Evolutionary conservation across 352 stramenopile species (phyloP), one percentile per base, ranked within the genome.

Genomic region (Achlya hypogyna): DNA sequence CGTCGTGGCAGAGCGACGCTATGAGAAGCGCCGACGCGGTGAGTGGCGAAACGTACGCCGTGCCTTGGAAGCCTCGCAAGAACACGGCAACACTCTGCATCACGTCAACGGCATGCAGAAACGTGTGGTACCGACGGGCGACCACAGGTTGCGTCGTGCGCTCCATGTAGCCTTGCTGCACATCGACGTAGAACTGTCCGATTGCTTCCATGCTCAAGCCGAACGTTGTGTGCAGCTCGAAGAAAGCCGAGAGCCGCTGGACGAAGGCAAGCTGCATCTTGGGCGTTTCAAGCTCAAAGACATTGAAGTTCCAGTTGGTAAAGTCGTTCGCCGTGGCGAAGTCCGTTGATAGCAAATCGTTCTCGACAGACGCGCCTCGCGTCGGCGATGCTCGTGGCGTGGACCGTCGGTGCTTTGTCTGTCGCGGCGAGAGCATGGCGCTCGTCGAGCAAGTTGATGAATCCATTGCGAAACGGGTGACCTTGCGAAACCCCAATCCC

Each of bases 1-100:
- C 53, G 42, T 64, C 56, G 29, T 64, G 56, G 56, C 56, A 64
- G 38, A 64, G 42, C 35, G 56, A 25, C 20, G 56, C 56, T 9
- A 64, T 51, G 9, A 64, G 56, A 10, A 64, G 42, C n/a, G 56
- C 29, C 42, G 56, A 40, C 25, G 56, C 35, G 5, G 56, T 28
- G 14, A 59, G 23, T 10, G 56, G 42, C 22, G n/a, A 29, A 27
- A 64, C 8, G 22, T 53, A 51, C 23, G 22, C n/a, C 10, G 18
- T 22, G 42, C 56, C 56, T 9, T 64, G 18, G 29, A 51, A 64
- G 35, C 56, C 56, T 12, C 29, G 29, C 18, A 64, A 42, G 42
- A 64, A 64, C 22, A 64, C 56, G 5, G 38, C 56, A 23, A 64
- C 56, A 20, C 22, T 64, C 29, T 64, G 56, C 56, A 64, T 64